Percentiles rank a stretch among this genome's conserved stretches.
phyloP scores from a whole-genome alignment of 768 basidiomycete genomes.

The Termitomyces sp. region DNA sequence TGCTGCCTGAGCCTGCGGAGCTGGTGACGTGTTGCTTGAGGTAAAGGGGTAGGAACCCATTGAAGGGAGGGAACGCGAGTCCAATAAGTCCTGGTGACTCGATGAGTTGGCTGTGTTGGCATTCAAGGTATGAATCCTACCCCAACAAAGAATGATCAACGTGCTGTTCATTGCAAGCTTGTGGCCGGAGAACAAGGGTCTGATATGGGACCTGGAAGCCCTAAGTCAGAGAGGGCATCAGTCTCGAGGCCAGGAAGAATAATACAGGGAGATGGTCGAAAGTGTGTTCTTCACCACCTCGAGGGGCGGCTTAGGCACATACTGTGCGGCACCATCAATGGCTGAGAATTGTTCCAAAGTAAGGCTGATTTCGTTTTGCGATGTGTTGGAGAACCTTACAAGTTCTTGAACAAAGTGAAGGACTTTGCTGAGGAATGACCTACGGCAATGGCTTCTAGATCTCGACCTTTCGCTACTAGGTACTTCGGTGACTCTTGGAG shows the following conservation, averaged over 20 bases:
- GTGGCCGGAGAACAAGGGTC: slow-evolving; percentile 40
- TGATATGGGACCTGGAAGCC: slow-evolving; percentile 38
- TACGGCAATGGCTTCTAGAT: slow-evolving; percentile 48
- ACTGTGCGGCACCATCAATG: slow-evolving; percentile 16
- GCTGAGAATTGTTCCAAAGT: slow-evolving; percentile 38
- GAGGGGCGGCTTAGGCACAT: slow-evolving; percentile 17
- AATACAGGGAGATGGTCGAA: slow-evolving; percentile 35
- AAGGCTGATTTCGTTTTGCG: slow-evolving; percentile 42
- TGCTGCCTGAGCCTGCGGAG: slow-evolving; percentile 7
- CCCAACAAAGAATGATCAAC: slow-evolving; percentile 48
- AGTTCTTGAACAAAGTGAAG: background rate
- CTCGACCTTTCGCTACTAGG: slow-evolving; percentile 49
- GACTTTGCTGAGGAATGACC: slow-evolving; percentile 1
- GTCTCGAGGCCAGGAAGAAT: background rate
- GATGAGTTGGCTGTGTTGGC: background rate
- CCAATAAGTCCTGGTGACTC: slow-evolving; percentile 34
- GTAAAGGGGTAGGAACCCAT: slow-evolving; percentile 45
- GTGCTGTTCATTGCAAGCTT: slow-evolving; percentile 40
- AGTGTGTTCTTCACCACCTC: slow-evolving; percentile 28
- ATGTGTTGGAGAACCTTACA: slow-evolving; percentile 41
- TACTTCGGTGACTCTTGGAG: slow-evolving; percentile 62
- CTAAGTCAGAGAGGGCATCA: background rate
- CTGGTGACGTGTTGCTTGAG: slow-evolving; percentile 29
- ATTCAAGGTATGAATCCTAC: slow-evolving; percentile 18
- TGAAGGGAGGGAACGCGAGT: slow-evolving; percentile 50